These are phyloP conservation scores for Dendrocalamus latiflorus DNA, from an alignment of 202 grass and related monocot genomes.

Conservation along the genomic window DNA sequence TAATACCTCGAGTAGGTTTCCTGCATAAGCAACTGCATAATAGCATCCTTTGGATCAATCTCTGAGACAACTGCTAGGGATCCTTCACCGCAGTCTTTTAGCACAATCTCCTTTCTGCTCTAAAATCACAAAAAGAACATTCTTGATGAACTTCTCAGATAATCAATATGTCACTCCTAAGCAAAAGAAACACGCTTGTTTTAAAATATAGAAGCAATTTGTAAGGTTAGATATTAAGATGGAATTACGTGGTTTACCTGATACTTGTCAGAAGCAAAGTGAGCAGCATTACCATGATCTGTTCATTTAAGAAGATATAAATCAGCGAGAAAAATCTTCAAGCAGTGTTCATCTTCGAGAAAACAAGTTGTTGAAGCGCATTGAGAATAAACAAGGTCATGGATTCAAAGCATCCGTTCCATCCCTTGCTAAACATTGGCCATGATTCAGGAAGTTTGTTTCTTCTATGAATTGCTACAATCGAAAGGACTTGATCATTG, in stretches of 20 bases:
- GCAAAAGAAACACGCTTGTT: background rate
- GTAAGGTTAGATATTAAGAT: background rate
- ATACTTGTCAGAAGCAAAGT: background rate
- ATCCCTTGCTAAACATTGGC: background rate
- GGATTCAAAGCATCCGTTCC: background rate
- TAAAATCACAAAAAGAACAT: slow-evolving; percentile 11
- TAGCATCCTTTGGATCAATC: slow-evolving; percentile 53
- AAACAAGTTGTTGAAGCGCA: background rate
- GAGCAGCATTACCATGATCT: background rate
- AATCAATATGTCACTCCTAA: background rate
- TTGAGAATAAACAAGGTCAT: background rate
- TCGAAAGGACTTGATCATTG: background rate
- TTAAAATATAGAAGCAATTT: background rate
- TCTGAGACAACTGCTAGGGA: slow-evolving; percentile 31
- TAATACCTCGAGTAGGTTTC: slow-evolving; percentile 64
- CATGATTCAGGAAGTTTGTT: background rate
- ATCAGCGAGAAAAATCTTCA: background rate
- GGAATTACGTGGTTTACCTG: slow-evolving; percentile 9
- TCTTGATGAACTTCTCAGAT: background rate
- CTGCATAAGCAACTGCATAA: slow-evolving; percentile 50
- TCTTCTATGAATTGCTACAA: background rate
- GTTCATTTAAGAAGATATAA: background rate
- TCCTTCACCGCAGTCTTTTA: slow-evolving; percentile 35
- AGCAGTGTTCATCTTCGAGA: background rate
- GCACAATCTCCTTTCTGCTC: slow-evolving; percentile 35